Conservation (phyloP, 176 grass and related monocot genomes). For the Puccinellia tenuiflora region DNA sequence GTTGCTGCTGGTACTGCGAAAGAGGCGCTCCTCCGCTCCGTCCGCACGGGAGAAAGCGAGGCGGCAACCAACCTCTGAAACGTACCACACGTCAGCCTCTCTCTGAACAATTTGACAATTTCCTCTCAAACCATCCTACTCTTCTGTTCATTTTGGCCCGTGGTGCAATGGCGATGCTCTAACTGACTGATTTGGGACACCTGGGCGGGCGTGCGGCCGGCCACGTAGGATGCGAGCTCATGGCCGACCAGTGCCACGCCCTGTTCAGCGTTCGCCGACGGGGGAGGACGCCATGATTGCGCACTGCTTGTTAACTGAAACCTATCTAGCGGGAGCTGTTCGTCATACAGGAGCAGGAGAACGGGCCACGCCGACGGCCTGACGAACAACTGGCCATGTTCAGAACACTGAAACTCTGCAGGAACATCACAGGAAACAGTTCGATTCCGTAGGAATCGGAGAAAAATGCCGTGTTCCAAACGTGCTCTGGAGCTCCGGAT, state of each 20-base stretch:
- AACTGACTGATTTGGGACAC: conserved; percentile 16
- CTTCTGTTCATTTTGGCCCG: conserved; percentile 2
- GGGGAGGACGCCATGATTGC: neutral
- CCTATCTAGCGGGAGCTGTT: neutral
- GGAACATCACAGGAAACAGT: neutral
- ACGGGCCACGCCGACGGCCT: neutral
- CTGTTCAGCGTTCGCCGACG: conserved; percentile 22
- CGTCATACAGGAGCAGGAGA: neutral
- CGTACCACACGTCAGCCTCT: neutral
- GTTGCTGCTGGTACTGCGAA: conserved; percentile 9
- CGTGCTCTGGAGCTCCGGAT: neutral
- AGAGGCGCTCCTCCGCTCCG: conserved; percentile 6
- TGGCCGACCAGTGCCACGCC: neutral
- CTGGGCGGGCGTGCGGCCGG: neutral
- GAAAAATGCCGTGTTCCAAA: neutral
- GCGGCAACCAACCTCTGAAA: conserved; percentile 32
- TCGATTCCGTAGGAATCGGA: neutral
- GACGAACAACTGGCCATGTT: neutral
- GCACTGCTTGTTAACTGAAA: neutral
- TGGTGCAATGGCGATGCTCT: conserved; percentile 21
- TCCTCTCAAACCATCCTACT: conserved; percentile 18
- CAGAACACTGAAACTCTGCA: neutral
- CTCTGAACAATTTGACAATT: neutral
- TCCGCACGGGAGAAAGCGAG: conserved; percentile 35
- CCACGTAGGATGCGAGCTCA: neutral